These are phyloP conservation scores for Hemisphaericaspora xylofermentans DNA, from an alignment of 1,139 yeast genomes.

Conservation along the genomic window DNA sequence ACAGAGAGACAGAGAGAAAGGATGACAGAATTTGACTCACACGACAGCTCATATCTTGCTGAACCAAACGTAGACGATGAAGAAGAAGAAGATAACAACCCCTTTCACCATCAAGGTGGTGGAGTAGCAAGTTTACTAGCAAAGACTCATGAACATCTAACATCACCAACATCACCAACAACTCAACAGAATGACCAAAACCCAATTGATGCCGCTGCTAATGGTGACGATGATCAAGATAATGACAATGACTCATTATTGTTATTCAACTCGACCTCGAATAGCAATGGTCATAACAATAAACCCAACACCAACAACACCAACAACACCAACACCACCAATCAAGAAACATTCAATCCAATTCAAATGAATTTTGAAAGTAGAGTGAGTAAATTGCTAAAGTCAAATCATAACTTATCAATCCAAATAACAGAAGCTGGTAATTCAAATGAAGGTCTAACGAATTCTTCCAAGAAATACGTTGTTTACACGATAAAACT, in stretches of 20 bases:
- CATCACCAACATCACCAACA: background rate
- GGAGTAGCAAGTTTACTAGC: constrained; percentile 28
- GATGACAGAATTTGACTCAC: background rate
- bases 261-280: constrained; percentile 19
- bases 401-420: constrained; percentile 31
- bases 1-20: background rate
- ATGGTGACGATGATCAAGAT: constrained; percentile 7
- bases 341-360: constrained; percentile 23
- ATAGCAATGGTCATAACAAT: constrained; percentile 6
- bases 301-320: constrained; percentile 8
- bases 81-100: constrained; percentile 53
- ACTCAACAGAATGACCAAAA: background rate
- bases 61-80: constrained; percentile 7
- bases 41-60: background rate
- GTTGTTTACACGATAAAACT: constrained; percentile 77
- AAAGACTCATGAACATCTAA: background rate
- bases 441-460: constrained; percentile 69
- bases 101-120: constrained; percentile 38
- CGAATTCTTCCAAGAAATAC: constrained; percentile 61
- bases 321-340: constrained; percentile 6
- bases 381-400: constrained; percentile 36
- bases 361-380: constrained; percentile 39
- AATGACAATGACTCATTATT: constrained; percentile 30
- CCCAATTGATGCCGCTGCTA: constrained; percentile 2
- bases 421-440: constrained; percentile 73